Base-by-base conservation (phyloP, 352 stramenopile genomes). In the Phytophthora sansomeana region DNA sequence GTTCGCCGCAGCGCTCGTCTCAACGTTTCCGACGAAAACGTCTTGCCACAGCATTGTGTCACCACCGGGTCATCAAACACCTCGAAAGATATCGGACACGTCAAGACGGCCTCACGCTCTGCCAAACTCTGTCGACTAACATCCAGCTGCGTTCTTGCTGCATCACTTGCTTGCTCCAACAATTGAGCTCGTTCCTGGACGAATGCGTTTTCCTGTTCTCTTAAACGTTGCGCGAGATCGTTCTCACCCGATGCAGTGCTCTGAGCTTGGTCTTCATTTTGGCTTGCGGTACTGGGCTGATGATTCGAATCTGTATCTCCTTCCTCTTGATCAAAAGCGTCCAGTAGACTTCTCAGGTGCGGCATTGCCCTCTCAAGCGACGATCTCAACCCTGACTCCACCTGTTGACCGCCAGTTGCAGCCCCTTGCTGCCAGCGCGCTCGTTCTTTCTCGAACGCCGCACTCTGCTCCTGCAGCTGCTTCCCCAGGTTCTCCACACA, bases 11-110 rank as follows among this genome's bases (percentile, higher is more conserved):
- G 30, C n/a, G 47, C 53, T 55, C 63, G 53, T 5, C 10, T n/a
- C 33, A 74, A 44, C 1, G 60, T 17, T 9, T 17, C 38, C 6
- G 53, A 69, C 14, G 66, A 74, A 24, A 74, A 74, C 0, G 59
- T 74, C n/a, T 70, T 74, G 3, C 66, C 60, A 28, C 59, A 74
- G 42, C 66, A 74, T 14, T 43, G 43, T 1, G 66, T 70, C 7
- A 59, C 19, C 21, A 74, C 60, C 16, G 59, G 66, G 24, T 70
- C 43, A 26, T 70, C 66, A 19, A 70, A 70, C 49, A 74, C 32
- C 26, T 74, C 66, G 11, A 70, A 17, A 24, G 55, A 66, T 47
- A 74, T 74, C 3, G 66, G 66, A 39, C 66, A 74, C 11, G 49
- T 67, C 26, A 74, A 33, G 8, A 28, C 30, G 11, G 50, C 44